These are phyloP conservation scores for Xerocomus brunneocitrinus DNA, from an alignment of 768 basidiomycete genomes.

Conservation along the genomic window DNA sequence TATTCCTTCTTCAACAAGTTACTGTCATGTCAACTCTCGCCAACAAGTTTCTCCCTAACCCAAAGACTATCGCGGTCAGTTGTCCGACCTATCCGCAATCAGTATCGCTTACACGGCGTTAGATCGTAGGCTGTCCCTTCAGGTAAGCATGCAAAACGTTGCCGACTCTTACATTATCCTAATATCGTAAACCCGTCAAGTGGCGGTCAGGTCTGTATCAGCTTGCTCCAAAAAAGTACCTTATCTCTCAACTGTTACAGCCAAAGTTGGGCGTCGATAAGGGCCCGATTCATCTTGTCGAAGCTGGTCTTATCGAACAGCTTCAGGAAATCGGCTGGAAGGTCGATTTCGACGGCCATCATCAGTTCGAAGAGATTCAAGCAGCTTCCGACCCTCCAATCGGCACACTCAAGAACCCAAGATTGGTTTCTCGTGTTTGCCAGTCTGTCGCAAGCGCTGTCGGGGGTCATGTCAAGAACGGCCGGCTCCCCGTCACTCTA, in stretches of 20 bases:
- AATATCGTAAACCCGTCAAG: constrained; percentile 17
- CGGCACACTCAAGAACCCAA: constrained; percentile 86
- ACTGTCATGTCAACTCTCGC: constrained; percentile 19
- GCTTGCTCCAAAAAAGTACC: constrained; percentile 4
- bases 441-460: constrained; percentile 75
- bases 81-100: neutral
- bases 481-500: constrained; percentile 82
- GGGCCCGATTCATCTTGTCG: constrained; percentile 83
- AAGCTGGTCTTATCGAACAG: constrained; percentile 79
- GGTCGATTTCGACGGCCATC: constrained; percentile 86
- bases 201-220: constrained; percentile 30
- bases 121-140: constrained; percentile 96
- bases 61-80: constrained; percentile 78
- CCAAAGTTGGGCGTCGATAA: constrained; percentile 77
- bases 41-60: constrained; percentile 40
- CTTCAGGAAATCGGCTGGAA: constrained; percentile 80
- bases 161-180: neutral
- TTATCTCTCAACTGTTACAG: constrained; percentile 35
- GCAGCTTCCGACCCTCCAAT: constrained; percentile 58
- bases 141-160: constrained; percentile 49
- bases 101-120: constrained; percentile 9
- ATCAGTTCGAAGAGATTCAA: constrained; percentile 77
- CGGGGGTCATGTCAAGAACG: constrained; percentile 68
- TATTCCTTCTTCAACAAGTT: too few species aligned
- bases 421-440: constrained; percentile 79